Percentiles rank a stretch among this genome's conserved stretches.
phyloP scores from a whole-genome alignment of 441 rosid species.

The Gossypium gossypioides region DNA sequence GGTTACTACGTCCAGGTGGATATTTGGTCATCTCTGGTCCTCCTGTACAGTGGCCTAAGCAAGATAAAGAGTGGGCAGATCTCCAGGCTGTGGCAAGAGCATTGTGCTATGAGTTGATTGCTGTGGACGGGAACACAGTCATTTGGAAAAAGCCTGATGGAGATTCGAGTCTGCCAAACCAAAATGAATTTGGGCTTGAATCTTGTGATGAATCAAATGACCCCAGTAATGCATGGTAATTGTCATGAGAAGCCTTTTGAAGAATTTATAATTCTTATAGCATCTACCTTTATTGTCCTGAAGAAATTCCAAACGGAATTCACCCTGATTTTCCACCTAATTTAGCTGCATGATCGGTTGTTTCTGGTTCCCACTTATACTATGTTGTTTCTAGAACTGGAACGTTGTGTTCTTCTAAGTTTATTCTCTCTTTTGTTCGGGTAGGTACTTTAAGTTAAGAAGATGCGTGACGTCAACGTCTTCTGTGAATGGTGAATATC shows the following conservation, averaged over 20 bases:
- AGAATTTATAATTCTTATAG: neutral
- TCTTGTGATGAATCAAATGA: slow-evolving; percentile 70
- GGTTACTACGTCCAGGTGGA: slow-evolving; percentile 85
- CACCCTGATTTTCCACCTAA: neutral
- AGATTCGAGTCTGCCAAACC: slow-evolving; percentile 69
- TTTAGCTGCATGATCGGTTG: slow-evolving; percentile 1
- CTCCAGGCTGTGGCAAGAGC: slow-evolving; percentile 91
- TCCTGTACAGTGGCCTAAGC: slow-evolving; percentile 96
- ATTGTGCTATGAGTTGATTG: slow-evolving; percentile 81
- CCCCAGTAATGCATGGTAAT: slow-evolving; percentile 74
- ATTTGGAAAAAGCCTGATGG: slow-evolving; percentile 89
- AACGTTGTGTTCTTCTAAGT: neutral
- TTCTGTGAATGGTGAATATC: slow-evolving; percentile 52
- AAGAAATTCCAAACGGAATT: neutral
- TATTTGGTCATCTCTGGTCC: slow-evolving; percentile 94
- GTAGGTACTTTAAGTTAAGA: slow-evolving; percentile 73
- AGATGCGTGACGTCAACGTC: slow-evolving; percentile 61
- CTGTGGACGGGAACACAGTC: slow-evolving; percentile 92
- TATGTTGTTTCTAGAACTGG: neutral
- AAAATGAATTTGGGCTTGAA: slow-evolving; percentile 77
- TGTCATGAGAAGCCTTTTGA: slow-evolving; percentile 8
- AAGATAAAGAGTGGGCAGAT: slow-evolving; percentile 98
- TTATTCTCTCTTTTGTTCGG: neutral
- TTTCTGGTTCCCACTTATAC: neutral
- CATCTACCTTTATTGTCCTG: neutral